phyloP scores from a whole-genome alignment of 345 rosid genomes.

The Euphorbia tirucalli region DNA sequence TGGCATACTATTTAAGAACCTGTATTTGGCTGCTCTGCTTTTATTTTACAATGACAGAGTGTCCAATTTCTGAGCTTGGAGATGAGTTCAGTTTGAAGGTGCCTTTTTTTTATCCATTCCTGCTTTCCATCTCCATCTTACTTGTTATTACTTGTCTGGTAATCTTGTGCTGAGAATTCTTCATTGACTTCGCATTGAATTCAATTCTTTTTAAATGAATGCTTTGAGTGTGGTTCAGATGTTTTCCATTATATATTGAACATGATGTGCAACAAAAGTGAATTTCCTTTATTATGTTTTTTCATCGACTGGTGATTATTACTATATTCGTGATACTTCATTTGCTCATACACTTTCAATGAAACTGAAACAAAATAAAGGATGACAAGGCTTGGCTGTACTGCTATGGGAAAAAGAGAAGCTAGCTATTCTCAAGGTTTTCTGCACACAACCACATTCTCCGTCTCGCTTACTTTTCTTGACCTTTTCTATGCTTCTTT shows the following conservation, averaged over 20 bases:
- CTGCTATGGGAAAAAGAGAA: not conserved
- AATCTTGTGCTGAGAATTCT: not conserved
- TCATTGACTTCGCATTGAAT: not conserved
- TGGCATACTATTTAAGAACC: too few species aligned
- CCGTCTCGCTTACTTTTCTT: not conserved
- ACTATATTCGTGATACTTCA: too few species aligned
- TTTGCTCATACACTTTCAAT: not conserved
- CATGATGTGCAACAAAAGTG: not conserved
- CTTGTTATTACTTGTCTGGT: not conserved
- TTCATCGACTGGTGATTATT: too few species aligned
- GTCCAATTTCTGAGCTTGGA: not conserved
- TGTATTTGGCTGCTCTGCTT: not conserved
- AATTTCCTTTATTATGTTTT: too few species aligned
- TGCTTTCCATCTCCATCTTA: constrained; percentile 4
- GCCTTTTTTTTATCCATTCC: not conserved
- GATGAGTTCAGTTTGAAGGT: not conserved
- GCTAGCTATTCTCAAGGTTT: not conserved
- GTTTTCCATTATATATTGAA: not conserved
- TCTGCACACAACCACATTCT: not conserved
- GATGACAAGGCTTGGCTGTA: not conserved
- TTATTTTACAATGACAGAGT: not conserved
- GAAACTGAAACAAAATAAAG: not conserved
- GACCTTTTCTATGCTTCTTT: not conserved
- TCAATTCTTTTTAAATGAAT: not conserved
- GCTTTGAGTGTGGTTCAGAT: not conserved